Evolutionary conservation across 2,329 filamentous ascomycete genomes (phyloP).

Genomic region (Juglanconis oblonga): DNA sequence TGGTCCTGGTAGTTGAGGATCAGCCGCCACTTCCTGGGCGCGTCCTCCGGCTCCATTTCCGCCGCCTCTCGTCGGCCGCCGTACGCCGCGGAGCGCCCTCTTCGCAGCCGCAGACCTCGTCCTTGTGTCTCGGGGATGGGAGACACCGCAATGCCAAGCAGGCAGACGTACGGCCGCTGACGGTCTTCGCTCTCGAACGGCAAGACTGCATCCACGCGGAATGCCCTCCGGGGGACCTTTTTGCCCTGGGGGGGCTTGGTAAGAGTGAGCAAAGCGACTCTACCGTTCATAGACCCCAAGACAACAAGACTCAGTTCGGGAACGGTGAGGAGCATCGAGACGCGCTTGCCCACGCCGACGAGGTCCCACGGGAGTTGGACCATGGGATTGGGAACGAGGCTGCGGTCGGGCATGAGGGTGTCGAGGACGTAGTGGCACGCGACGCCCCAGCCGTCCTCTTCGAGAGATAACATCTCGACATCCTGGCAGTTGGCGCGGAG

Average conservation of each 20-base stretch:
- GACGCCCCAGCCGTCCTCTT: slow-evolving; percentile 20
- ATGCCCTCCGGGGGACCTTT: slow-evolving; percentile 37
- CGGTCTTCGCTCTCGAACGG: slow-evolving; percentile 47
- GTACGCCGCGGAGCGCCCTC: background rate
- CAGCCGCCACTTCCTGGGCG: slow-evolving; percentile 57
- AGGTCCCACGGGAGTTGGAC: slow-evolving; percentile 26
- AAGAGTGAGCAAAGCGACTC: slow-evolving; percentile 59
- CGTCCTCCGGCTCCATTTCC: slow-evolving; percentile 19
- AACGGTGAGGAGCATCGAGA: slow-evolving; percentile 63
- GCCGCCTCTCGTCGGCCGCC: slow-evolving; percentile 2
- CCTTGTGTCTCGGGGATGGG: slow-evolving; percentile 52
- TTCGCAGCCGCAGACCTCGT: slow-evolving; percentile 22
- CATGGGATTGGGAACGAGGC: slow-evolving; percentile 16
- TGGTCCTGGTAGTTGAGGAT: slow-evolving; percentile 72
- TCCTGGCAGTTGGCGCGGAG: slow-evolving; percentile 49
- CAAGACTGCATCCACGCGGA: slow-evolving; percentile 53
- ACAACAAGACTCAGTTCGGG: slow-evolving; percentile 70
- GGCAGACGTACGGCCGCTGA: slow-evolving; percentile 44
- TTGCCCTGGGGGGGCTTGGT: slow-evolving; percentile 39
- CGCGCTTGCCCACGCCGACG: slow-evolving; percentile 42
- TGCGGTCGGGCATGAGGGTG: slow-evolving; percentile 22
- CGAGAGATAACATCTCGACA: slow-evolving; percentile 43
- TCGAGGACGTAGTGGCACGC: slow-evolving; percentile 31
- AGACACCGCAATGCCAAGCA: slow-evolving; percentile 67
- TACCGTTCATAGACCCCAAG: slow-evolving; percentile 63